phyloP scores from a whole-genome alignment of 2,329 filamentous ascomycete genomes.

The Zarea fungicola region DNA sequence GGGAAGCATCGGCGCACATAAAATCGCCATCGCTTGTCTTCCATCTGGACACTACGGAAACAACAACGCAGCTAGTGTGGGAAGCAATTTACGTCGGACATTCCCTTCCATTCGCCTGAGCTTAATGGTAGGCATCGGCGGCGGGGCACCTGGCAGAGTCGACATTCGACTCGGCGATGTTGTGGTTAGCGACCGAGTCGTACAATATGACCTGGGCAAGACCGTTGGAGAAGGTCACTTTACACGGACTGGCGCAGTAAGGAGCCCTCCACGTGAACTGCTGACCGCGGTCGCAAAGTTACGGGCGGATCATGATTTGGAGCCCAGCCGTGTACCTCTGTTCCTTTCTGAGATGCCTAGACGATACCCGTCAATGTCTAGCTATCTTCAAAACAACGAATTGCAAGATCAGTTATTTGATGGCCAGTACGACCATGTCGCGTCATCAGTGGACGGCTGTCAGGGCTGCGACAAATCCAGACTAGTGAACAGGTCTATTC shows the following conservation, averaged over 20 bases:
- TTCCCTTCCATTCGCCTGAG: slow-evolving; percentile 12
- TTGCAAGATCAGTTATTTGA: too few species aligned
- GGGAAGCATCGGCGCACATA: slow-evolving; percentile 15
- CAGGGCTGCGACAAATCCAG: slow-evolving; percentile 6
- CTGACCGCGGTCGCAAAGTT: slow-evolving; percentile 12
- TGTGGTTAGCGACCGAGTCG: slow-evolving; percentile 16
- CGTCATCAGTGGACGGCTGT: too few species aligned
- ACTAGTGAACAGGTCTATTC: neutral
- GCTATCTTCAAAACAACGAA: too few species aligned
- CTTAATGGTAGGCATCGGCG: slow-evolving; percentile 25
- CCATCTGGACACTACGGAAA: slow-evolving; percentile 14
- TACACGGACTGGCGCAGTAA: slow-evolving; percentile 10
- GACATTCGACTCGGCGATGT: slow-evolving; percentile 19
- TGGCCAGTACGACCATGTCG: too few species aligned
- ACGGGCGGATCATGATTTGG: slow-evolving; percentile 10
- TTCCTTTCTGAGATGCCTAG: too few species aligned
- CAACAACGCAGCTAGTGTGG: slow-evolving; percentile 8
- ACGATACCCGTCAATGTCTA: too few species aligned
- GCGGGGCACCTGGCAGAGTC: slow-evolving; percentile 18
- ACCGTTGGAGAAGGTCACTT: slow-evolving; percentile 7
- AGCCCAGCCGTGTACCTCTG: neutral
- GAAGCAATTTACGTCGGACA: slow-evolving; percentile 14
- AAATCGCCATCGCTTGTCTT: slow-evolving; percentile 17
- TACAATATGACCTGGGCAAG: slow-evolving; percentile 20
- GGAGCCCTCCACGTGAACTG: neutral